phyloP scores from a whole-genome alignment of 78 protist species.

The Neovahlkampfia damariscottae region DNA sequence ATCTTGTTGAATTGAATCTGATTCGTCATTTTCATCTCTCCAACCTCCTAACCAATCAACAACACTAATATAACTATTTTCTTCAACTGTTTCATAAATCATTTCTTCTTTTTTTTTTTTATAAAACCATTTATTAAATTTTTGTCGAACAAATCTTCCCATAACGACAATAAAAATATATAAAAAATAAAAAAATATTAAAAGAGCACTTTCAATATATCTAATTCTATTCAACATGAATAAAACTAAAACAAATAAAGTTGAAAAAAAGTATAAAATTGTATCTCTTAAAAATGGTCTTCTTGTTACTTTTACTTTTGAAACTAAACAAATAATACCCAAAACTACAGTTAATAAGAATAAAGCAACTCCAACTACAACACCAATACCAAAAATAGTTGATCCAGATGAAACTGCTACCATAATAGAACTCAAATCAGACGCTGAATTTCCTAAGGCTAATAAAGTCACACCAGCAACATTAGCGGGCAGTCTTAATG shows the following conservation, averaged over 20 bases:
- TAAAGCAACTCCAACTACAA: neutral
- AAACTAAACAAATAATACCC: neutral
- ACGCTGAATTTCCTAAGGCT: slow-evolving; percentile 38
- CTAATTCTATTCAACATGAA: neutral
- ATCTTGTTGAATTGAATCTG: neutral
- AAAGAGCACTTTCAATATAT: neutral
- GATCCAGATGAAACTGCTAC: neutral
- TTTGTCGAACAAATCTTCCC: neutral
- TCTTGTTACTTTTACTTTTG: neutral
- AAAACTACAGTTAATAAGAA: neutral
- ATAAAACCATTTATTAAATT: neutral
- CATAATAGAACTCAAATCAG: slow-evolving; percentile 21
- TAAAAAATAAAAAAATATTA: neutral
- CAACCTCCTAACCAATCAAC: too few species aligned
- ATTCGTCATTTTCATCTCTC: too few species aligned
- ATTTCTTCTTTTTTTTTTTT: neutral
- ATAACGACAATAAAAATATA: neutral
- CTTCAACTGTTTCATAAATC: too few species aligned
- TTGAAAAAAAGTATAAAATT: neutral
- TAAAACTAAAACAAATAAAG: neutral
- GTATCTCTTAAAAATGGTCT: neutral
- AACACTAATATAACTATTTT: too few species aligned
- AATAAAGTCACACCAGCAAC: slow-evolving; percentile 44
- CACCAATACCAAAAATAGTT: neutral
- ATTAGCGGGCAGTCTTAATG: neutral